Evolutionary conservation across 2,329 filamentous ascomycete species (phyloP), one percentile per base, ranked within the genome.

Genomic region (Paracamarosporium sp.): DNA sequence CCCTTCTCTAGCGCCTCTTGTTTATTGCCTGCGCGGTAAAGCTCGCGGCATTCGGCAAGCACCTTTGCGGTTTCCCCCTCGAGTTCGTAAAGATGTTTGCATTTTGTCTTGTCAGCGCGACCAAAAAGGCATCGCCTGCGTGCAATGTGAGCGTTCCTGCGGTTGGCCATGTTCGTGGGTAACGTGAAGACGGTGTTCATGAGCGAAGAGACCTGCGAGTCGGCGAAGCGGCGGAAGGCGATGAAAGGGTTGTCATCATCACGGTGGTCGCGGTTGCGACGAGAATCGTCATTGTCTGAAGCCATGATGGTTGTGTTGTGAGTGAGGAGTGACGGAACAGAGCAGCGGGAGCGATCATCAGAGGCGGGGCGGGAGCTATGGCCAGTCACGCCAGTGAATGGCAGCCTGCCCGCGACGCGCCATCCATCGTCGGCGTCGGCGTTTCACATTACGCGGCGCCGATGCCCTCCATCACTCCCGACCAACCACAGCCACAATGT

Each of bases 201-300:
- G 50, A 88, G 72, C 15, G 81, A 82, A 8, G 80, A 81, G 63
- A 87, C 80, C 55, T 85, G 83, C 45, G 83, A 81, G 64, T 88
- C 86, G 55, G 85, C 83, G 69, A 85, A 86, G 60, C 82, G 83
- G 63, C 86, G 86, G 75, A 88, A 87, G 28, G 81, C 78, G 55
- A 86, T 81, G 72, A 88, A 87, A 1, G 85, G 84, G 58, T 86
- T 86, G 55, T 72, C 63, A 57, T 74, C 71, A 35, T 74, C 71
- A 31, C 57, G 60, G 31, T 61, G 62, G 17, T 57, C 46, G 17
- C 45, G 31, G 12, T 68, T 47, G 50, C 63, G 63, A 35, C 61
- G 60, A 6, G 63, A 20, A 28, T 67, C 58, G 30, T 69, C 57
- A 45, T 63, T 56, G 51, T 66, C 63, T 25, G 64, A 62, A n/a